phyloP scores from a whole-genome alignment of 148 eudicot species.

The Camellia sinensis region DNA sequence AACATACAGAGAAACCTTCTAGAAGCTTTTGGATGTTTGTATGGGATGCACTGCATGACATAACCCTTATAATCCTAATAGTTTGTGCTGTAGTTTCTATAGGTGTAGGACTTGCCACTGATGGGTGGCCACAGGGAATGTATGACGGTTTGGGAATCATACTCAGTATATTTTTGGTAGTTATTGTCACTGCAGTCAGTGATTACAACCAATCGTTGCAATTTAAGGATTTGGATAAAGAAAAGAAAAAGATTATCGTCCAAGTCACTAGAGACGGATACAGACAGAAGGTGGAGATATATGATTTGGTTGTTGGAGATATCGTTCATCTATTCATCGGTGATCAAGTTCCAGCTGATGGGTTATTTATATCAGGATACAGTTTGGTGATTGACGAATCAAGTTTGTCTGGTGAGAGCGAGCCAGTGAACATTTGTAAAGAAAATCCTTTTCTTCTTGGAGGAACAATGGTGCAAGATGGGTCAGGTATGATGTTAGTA shows the following conservation, averaged over 20 bases:
- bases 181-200: conserved; percentile 26
- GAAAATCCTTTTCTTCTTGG: conserved; percentile 22
- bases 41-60: conserved; percentile 11
- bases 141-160: conserved; percentile 28
- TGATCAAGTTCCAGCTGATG: conserved; percentile 17
- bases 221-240: conserved; percentile 25
- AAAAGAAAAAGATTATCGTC: conserved; percentile 27
- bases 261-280: conserved; percentile 25
- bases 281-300: conserved; percentile 25
- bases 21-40: conserved; percentile 19
- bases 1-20: conserved; percentile 24
- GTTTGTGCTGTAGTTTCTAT: conserved; percentile 25
- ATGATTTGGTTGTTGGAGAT: conserved; percentile 26
- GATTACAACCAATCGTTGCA: conserved; percentile 29
- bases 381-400: conserved; percentile 27
- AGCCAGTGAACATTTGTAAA: conserved; percentile 16
- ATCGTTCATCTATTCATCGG: conserved; percentile 29
- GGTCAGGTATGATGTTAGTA: conserved; percentile 30
- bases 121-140: conserved; percentile 27
- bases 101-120: conserved; percentile 26
- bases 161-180: conserved; percentile 23
- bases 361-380: conserved; percentile 25
- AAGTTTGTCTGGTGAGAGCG: conserved; percentile 28
- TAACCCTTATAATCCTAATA: conserved; percentile 18
- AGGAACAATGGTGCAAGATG: conserved; percentile 28